Evolutionary conservation across 139 green algal species (phyloP), one percentile per base, ranked within the genome.

Genomic region (Mesostigma viride): DNA sequence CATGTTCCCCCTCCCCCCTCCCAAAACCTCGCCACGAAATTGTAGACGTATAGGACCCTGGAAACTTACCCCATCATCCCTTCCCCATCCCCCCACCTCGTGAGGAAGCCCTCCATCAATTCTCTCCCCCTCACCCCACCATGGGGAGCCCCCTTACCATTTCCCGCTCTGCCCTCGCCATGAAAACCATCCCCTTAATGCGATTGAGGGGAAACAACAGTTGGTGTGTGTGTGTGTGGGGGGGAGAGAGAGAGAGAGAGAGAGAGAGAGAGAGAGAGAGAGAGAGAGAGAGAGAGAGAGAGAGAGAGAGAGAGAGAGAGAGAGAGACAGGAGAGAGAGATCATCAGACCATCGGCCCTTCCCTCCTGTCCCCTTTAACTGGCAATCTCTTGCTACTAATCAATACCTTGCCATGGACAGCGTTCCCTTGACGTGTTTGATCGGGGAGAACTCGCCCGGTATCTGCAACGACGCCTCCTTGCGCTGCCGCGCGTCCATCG

Each of bases 321-420:
- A 31, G 31, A 31, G 57, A 64, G 57, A 31, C 4, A 44, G 57
- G 22, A 44, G 4, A 44, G 1, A 8, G 22, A 14, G 27, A 20
- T 35, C 22, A 56, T 59, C 63, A 24, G 11, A 62, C 5, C 53
- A 31, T 27, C 22, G n/a, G n/a, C 22, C n/a, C 53, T 31, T 17
- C 14, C 8, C 6, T 17, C 11, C 53, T 62, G 53, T 8, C 8
- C 8, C 53, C 11, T 8, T 31, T 62, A 17, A 17, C 11, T 33
- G 24, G 53, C 53, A 11, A 62, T 6, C n/a, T 33, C 5, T 47
- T 30, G 14, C 14, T 14, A 51, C 40, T 51, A 24, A 62, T 62
- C 26, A 6, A 32, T 28, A 74, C 68, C 89, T 74, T 0, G 76
- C 89, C 86, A 96, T 90, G 3, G 79, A 89, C 35, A 95, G 69